These are phyloP conservation scores for Thelephora terrestris DNA, from an alignment of 1,284 basidiomycete species.

Conservation along the genomic window DNA sequence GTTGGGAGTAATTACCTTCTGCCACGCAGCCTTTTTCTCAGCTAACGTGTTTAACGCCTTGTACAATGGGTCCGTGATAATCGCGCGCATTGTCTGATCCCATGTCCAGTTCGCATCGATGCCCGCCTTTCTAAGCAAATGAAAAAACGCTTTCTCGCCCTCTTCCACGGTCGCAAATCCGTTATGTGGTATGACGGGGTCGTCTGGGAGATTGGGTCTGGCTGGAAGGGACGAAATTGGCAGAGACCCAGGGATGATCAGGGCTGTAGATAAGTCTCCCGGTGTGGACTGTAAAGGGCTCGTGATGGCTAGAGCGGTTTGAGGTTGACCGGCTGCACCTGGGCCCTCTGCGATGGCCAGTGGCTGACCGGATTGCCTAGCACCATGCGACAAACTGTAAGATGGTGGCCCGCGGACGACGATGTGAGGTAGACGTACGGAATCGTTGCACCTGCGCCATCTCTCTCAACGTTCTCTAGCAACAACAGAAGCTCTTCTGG, in stretches of 20 bases:
- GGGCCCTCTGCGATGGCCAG: background rate
- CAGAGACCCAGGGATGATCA: slow-evolving; percentile 44
- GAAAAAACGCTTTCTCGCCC: slow-evolving; percentile 90
- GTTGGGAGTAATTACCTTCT: slow-evolving; percentile 51
- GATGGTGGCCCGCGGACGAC: background rate
- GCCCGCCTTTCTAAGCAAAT: slow-evolving; percentile 79
- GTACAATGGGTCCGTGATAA: slow-evolving; percentile 97
- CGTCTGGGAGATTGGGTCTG: slow-evolving; percentile 71
- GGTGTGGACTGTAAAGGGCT: background rate
- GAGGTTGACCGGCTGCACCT: background rate
- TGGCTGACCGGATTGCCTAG: background rate
- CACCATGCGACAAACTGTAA: background rate
- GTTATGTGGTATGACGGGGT: slow-evolving; percentile 78
- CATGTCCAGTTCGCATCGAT: slow-evolving; percentile 92
- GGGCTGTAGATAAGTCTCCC: slow-evolving; percentile 25
- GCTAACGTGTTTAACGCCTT: slow-evolving; percentile 89
- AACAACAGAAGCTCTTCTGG: slow-evolving; percentile 78
- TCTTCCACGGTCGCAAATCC: slow-evolving; percentile 82
- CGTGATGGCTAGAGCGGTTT: slow-evolving; percentile 7
- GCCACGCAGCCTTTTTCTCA: slow-evolving; percentile 90
- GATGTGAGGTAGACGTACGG: slow-evolving; percentile 20
- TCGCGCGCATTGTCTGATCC: slow-evolving; percentile 96
- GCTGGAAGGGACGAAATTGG: slow-evolving; percentile 51
- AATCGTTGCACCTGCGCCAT: slow-evolving; percentile 31
- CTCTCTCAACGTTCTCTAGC: slow-evolving; percentile 77